Evolutionary conservation across 179 eudicot genomes (phyloP), one percentile per base, ranked within the genome.

Genomic region (Spergularia azorica): DNA sequence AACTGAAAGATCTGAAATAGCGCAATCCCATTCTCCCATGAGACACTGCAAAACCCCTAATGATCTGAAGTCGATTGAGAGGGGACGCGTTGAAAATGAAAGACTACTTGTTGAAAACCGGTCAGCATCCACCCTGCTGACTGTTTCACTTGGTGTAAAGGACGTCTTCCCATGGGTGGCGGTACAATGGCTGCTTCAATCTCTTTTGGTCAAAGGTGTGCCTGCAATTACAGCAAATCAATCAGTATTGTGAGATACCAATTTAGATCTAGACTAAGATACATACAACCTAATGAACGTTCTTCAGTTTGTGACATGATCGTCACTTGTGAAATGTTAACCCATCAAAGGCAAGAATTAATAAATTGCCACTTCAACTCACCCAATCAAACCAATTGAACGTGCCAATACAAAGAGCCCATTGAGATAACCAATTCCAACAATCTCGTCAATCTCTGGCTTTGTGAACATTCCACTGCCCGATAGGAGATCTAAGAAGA

Each of bases 161-260:
- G 61, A 95, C 98, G 81, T 95, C 99, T 80, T 93, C 98, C 98
- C 98, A 93, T 64, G 99, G 99, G 90, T 95, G 99, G 67, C 98
- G 97, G 89, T 95, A 95, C 6, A 93, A 90, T 43, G 99, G 97
- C 92, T 95, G 98, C 88, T 95, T 95, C 89, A 95, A 73, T 78
- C 99, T 94, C 97, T 95, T 93, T 82, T 95, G 98, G 84, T 95
- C 99, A 41, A 95, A 93, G 2, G 99, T 95, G 83, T 95, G 99
- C 97, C 98, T 95, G 89, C 71, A 81, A 63, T 70, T 67, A 56
- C 71, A 51, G 75, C 21, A 69, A 71, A 13, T 51, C 65, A 16
- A 41, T 75, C 76, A 74, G 43, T n/a, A 60, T 67, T 9, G 54
- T 16, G 67, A n/a, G 5, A 32, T 17, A 21, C 0, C 56, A 46